phyloP scores from a whole-genome alignment of 257 asterid species.

The Nicotiana obtusifolia region DNA sequence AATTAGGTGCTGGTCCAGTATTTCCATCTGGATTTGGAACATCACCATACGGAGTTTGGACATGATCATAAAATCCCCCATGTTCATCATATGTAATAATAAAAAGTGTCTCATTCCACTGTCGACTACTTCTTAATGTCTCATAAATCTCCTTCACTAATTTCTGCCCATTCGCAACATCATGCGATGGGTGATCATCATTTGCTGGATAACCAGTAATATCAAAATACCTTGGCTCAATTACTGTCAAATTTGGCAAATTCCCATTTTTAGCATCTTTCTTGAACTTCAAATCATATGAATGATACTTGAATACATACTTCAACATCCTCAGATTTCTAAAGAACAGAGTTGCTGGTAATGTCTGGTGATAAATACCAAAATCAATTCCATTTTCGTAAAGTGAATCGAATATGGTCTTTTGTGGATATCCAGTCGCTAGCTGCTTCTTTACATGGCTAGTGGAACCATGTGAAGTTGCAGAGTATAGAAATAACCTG shows the following conservation, averaged over 20 bases:
- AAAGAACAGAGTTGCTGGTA: conserved; percentile 60
- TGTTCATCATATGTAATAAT: conserved; percentile 75
- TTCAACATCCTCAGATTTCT: conserved; percentile 64
- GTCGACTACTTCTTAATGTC: conserved; percentile 61
- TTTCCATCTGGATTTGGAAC: conserved; percentile 82
- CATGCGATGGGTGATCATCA: conserved; percentile 87
- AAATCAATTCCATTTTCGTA: conserved; percentile 49
- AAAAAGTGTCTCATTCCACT: conserved; percentile 68
- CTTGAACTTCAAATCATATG: conserved; percentile 52
- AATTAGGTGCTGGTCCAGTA: conserved; percentile 69
- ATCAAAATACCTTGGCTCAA: conserved; percentile 81
- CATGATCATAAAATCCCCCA: conserved; percentile 87
- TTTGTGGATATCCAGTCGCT: conserved; percentile 60
- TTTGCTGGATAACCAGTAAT: conserved; percentile 52
- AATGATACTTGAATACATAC: conserved; percentile 58
- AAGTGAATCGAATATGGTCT: conserved; percentile 62
- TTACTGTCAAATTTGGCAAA: conserved; percentile 54
- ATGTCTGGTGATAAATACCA: conserved; percentile 60
- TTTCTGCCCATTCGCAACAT: conserved; percentile 71
- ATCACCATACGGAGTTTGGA: conserved; percentile 49
- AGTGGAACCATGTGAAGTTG: conserved; percentile 81
- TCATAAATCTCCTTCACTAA: conserved; percentile 77
- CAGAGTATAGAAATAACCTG: conserved; percentile 64
- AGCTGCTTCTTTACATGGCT: conserved; percentile 49
- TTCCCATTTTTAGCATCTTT: conserved; percentile 60